A percentile compares a stretch with the other conserved stretches of the same genome.
Conservation (phyloP, 2,329 filamentous ascomycete species). For the Beauveria sp. region DNA sequence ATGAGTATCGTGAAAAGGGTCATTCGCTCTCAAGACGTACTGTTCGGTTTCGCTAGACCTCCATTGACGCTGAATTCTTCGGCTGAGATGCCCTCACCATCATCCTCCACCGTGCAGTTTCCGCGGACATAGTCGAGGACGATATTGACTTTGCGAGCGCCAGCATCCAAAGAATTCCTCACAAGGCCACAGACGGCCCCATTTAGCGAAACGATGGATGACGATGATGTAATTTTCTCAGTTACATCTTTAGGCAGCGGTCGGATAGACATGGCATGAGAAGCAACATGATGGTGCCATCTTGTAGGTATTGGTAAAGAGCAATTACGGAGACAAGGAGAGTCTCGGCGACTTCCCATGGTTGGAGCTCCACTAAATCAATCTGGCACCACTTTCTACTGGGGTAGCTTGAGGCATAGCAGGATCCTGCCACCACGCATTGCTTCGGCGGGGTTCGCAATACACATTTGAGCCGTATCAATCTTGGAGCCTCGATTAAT, state of each 20-base stretch:
- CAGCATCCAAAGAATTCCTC: constrained; percentile 79
- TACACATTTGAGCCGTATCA: background rate
- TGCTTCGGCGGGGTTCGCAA: constrained; percentile 1
- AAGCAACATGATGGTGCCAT: background rate
- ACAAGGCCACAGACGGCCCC: constrained; percentile 64
- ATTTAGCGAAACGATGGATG: constrained; percentile 67
- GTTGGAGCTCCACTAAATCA: background rate
- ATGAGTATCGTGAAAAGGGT: background rate
- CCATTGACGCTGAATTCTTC: constrained; percentile 64
- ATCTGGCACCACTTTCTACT: constrained; percentile 8
- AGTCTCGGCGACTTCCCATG: background rate
- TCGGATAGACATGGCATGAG: constrained; percentile 51
- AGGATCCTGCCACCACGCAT: constrained; percentile 2
- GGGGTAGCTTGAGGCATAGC: constrained; percentile 3
- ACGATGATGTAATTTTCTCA: constrained; percentile 78
- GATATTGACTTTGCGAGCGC: constrained; percentile 59
- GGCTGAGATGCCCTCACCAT: constrained; percentile 70
- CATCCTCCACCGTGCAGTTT: constrained; percentile 72
- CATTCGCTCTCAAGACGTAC: constrained; percentile 37
- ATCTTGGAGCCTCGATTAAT: background rate
- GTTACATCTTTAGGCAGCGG: constrained; percentile 63
- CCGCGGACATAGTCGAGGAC: constrained; percentile 68
- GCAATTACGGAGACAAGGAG: background rate
- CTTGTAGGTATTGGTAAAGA: background rate
- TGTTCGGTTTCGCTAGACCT: constrained; percentile 64